Percentiles rank a stretch among this genome's conserved stretches.
These are phyloP conservation scores for Cyberlindnera maclurae DNA, from an alignment of 805 yeast species.

Conservation along the genomic window DNA sequence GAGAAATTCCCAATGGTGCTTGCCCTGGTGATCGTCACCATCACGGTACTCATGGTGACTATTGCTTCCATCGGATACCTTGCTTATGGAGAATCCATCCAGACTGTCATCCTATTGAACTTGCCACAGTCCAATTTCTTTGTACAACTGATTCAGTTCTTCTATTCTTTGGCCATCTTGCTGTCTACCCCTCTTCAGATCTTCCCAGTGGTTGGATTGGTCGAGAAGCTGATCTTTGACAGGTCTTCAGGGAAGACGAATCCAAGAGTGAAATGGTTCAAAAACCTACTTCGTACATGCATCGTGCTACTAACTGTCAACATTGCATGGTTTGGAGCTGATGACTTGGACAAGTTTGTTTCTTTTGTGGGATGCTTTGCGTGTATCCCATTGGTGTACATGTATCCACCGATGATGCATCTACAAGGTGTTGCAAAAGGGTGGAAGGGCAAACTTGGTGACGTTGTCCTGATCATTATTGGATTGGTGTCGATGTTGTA, in stretches of 20 bases:
- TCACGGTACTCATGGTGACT: slow-evolving; percentile 53
- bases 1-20: slow-evolving; percentile 64
- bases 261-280: slow-evolving; percentile 51
- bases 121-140: slow-evolving; percentile 61
- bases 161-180: slow-evolving; percentile 68
- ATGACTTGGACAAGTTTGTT: slow-evolving; percentile 64
- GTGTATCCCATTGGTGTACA: slow-evolving; percentile 77
- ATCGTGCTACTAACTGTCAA: slow-evolving; percentile 49
- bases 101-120: slow-evolving; percentile 66
- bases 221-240: slow-evolving; percentile 57
- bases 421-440: slow-evolving; percentile 28
- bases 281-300: slow-evolving; percentile 48
- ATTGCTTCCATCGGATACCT: slow-evolving; percentile 65
- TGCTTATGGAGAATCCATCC: slow-evolving; percentile 56
- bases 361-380: slow-evolving; percentile 81
- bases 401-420: slow-evolving; percentile 79
- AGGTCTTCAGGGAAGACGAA: slow-evolving; percentile 50
- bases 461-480: slow-evolving; percentile 41
- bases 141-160: slow-evolving; percentile 59
- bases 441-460: slow-evolving; percentile 34
- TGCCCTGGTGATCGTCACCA: slow-evolving; percentile 51
- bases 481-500: slow-evolving; percentile 61
- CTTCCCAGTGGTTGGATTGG: slow-evolving; percentile 70
- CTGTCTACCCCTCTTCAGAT: slow-evolving; percentile 76
- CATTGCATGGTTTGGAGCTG: slow-evolving; percentile 62